Conservation (phyloP, 768 basidiomycete species). For the Lentinus brumalis region DNA sequence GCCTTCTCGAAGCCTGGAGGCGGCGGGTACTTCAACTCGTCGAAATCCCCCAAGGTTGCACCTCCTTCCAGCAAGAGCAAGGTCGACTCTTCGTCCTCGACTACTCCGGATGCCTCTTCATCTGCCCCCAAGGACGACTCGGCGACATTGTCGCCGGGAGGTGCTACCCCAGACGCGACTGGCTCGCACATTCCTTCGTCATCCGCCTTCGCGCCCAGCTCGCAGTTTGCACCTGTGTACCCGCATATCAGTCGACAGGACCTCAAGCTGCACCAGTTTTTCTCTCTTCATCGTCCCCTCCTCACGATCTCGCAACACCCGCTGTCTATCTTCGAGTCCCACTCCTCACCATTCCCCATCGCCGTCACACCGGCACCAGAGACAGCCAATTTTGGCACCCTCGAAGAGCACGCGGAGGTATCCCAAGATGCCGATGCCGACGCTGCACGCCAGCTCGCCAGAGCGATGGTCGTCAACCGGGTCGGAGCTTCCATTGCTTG, state of each 20-base stretch:
- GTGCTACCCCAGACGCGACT: conserved; percentile 9
- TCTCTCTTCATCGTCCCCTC: conserved; percentile 78
- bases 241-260: conserved; percentile 65
- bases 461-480: conserved; percentile 68
- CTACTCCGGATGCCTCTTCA: conserved; percentile 34
- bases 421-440: conserved; percentile 77
- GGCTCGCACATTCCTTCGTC: conserved; percentile 5
- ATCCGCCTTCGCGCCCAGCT: conserved; percentile 9
- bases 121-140: conserved; percentile 20
- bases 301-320: conserved; percentile 67
- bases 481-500: conserved; percentile 65
- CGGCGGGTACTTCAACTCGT: conserved; percentile 70
- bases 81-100: conserved; percentile 37
- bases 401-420: conserved; percentile 50
- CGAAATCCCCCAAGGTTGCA: conserved; percentile 61
- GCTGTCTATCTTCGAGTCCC: conserved; percentile 52
- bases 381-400: conserved; percentile 26
- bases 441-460: conserved; percentile 76
- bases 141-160: conserved; percentile 4
- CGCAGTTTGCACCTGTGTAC: conserved; percentile 39
- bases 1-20: conserved; percentile 82
- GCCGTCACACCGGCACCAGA: conserved; percentile 7
- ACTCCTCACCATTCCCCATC: conserved; percentile 16
- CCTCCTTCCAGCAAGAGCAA: conserved; percentile 38
- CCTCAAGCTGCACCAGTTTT: conserved; percentile 83